These are phyloP conservation scores for Tricholoma sp. DNA, from an alignment of 768 basidiomycete genomes.

Conservation along the genomic window DNA sequence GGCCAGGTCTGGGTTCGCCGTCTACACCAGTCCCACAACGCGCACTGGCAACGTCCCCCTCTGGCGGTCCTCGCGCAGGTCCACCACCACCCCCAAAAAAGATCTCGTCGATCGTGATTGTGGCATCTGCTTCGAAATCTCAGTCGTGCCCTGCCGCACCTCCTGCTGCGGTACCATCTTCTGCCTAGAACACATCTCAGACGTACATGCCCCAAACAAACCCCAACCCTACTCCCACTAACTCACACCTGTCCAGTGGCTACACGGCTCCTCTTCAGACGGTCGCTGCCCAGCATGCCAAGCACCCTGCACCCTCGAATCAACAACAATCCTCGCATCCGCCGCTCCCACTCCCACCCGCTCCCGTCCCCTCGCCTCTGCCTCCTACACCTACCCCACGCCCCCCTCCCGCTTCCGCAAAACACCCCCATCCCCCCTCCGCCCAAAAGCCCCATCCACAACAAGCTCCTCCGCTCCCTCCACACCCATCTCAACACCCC, in stretches of 20 bases:
- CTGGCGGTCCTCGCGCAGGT: not conserved
- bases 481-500: no score
- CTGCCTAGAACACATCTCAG: constrained; percentile 1
- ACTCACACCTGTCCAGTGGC: constrained; percentile 8
- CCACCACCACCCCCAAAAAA: not conserved
- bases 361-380: not conserved
- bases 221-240: no score
- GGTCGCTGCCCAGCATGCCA: constrained; percentile 17
- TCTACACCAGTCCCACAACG: not conserved
- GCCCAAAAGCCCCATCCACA: not conserved
- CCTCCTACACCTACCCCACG: not conserved
- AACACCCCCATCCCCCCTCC: not conserved
- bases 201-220: not conserved
- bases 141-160: not conserved
- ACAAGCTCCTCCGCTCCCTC: not conserved
- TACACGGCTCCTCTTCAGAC: constrained; percentile 13
- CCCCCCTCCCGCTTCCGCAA: not conserved
- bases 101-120: constrained; percentile 13
- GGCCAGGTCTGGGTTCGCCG: not conserved
- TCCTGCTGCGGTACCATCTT: not conserved
- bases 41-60: not conserved
- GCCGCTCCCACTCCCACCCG: not conserved
- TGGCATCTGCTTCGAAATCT: constrained; percentile 11
- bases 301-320: constrained; percentile 9
- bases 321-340: not conserved